Base-by-base conservation (phyloP, 208 protist species). In the Polymyxa betae region DNA sequence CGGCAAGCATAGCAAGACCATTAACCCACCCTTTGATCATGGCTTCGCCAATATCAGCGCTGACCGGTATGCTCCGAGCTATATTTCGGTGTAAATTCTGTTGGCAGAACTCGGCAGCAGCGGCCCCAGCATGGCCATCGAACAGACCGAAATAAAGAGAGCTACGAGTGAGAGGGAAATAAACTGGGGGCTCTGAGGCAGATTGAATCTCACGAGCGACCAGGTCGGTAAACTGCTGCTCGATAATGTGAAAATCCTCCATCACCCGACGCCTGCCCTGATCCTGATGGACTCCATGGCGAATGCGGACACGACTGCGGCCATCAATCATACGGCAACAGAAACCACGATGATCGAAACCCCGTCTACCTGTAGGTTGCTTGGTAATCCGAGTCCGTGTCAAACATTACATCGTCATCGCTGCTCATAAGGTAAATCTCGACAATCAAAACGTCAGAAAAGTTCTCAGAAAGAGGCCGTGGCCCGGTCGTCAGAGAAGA, bases 71-170 rank as follows among this genome's bases (percentile, higher is more conserved):
- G n/a, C 72, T 82, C 5, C 72, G 72, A 82, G 72, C 72, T 20
- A 82, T 82, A 82, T 82, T 82, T 35, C 40, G 5, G 40, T 82
- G 72, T 35, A 82, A n/a, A 82, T 82, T 45, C 5, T n/a, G 72
- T 82, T 82, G 5, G 72, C 72, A 82, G n/a, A 82, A 82, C n/a
- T 82, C 72, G 40, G 72, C 72, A 82, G 72, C 72, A 20, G 72
- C 72, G 72, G 35, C 72, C 10, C 72, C 72, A 12, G 72, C 72
- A 82, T 82, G 72, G 72, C 72, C 72, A 82, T 82, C 72, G 35
- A 82, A 82, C 35, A 82, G 72, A n/a, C 72, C 72, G 40, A 82
- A 35, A 43, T 82, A 82, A 20, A 82, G 16, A 12, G 72, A 82
- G 12, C 35, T 5, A n/a, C 5, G 72, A 16, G 5, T 35, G 16